phyloP scores from a whole-genome alignment of 1,284 basidiomycete genomes.

The Cryptococcus sp. region DNA sequence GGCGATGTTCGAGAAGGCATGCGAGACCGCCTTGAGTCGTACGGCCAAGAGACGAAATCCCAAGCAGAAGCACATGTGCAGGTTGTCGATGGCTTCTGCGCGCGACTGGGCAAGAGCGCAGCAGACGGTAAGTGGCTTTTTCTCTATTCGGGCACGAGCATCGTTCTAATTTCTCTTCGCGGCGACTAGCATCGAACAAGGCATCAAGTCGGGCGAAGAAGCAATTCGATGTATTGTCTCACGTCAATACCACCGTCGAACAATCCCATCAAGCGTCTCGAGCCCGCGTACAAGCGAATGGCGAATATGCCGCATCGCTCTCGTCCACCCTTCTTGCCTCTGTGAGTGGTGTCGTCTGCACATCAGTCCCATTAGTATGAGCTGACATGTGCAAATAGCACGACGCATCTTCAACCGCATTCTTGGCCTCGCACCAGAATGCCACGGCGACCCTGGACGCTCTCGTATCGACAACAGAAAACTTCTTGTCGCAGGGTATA shows the following conservation, averaged over 20 bases:
- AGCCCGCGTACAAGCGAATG: constrained; percentile 12
- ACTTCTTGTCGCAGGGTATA: constrained; percentile 44
- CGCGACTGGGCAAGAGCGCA: constrained; percentile 23
- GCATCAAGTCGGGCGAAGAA: constrained; percentile 19
- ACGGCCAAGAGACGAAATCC: constrained; percentile 24
- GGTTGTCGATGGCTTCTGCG: constrained; percentile 32
- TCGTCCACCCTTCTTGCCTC: constrained; percentile 30
- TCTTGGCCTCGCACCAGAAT: constrained; percentile 18
- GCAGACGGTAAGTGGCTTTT: constrained; percentile 24
- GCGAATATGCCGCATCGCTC: constrained; percentile 19
- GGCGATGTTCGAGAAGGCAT: constrained; percentile 29
- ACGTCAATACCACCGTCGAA: constrained; percentile 10
- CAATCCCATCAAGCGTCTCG: constrained; percentile 22
- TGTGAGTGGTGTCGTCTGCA: constrained; percentile 20
- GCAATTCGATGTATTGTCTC: constrained; percentile 12
- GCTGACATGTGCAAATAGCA: not conserved
- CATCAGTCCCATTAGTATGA: not conserved
- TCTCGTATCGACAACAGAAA: constrained; percentile 36
- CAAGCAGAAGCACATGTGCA: constrained; percentile 30
- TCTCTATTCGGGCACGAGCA: not conserved
- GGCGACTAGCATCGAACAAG: constrained; percentile 15
- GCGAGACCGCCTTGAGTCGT: constrained; percentile 26
- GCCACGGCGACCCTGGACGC: constrained; percentile 29
- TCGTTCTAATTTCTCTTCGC: not conserved
- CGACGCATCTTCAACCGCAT: constrained; percentile 18